Base-by-base conservation (phyloP, 441 rosid species). In the Syzygium syzygioides region DNA sequence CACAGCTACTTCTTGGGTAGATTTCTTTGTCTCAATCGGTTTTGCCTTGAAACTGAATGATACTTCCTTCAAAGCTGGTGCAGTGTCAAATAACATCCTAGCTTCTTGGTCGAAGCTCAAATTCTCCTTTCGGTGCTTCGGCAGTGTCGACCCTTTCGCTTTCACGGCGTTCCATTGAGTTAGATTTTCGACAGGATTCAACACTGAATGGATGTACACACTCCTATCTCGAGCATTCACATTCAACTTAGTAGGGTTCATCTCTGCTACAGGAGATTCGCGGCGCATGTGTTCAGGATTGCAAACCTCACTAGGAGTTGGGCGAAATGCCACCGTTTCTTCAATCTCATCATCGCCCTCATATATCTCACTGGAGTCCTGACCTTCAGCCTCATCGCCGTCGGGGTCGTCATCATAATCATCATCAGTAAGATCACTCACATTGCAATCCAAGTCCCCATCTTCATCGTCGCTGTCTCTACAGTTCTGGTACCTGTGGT, bases 111-210 rank as follows among this genome's bases (percentile, higher is more conserved):
- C 93, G 83, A 90, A 89, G 54, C 88, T 86, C 13, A 85, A 23
- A 76, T 95, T 94, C 93, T 96, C 95, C 88, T 95, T 96, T 85
- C 87, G 96, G 34, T 89, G 90, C 90, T 90, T 92, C 25, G 45
- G 28, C 90, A 89, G 68, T 30, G 90, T 92, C 34, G 88, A 91
- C 83, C 94, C 96, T 88, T 92, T 96, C 3, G 94, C 90, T 91
- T 96, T 96, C 90, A 94, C 92, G 60, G 97, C 95, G 90, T 93
- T 96, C 98, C 98, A 96, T 88, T 96, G 99, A 85, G 92, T 86
- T 3, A 96, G 95, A 91, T 96, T 96, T 92, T 96, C 98, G 17
- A 96, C 97, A 2, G 99, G 99, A 88, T 95, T 94, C 88, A 96
- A 86, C 86, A 96, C 97, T 4, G 96, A 87, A 79, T 94, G 94